phyloP scores from a whole-genome alignment of 306 rosid species.

The Macrotyloma uniflorum region DNA sequence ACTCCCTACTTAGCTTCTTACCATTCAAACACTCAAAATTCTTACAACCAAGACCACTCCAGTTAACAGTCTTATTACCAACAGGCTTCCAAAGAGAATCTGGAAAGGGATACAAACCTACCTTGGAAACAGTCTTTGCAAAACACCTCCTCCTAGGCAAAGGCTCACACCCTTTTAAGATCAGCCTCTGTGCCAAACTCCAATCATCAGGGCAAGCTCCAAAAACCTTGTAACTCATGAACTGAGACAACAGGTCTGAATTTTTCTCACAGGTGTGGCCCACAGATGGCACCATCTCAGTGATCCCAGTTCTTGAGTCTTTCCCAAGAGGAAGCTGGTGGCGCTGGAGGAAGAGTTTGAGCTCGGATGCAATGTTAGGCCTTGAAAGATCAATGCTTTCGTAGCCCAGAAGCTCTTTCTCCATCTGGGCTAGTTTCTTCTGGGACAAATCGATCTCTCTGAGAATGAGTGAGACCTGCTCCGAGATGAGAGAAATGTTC shows the following conservation, averaged over 20 bases:
- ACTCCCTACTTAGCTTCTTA: slow-evolving; percentile 72
- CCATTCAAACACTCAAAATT: slow-evolving; percentile 70
- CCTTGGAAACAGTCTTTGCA: slow-evolving; percentile 68
- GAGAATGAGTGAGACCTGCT: slow-evolving; percentile 83
- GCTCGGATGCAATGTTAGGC: slow-evolving; percentile 71
- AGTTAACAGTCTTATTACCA: slow-evolving; percentile 71
- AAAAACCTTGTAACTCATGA: slow-evolving; percentile 70
- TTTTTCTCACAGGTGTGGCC: slow-evolving; percentile 83
- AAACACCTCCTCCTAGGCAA: slow-evolving; percentile 88
- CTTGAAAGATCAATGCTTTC: slow-evolving; percentile 81
- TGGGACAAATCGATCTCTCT: slow-evolving; percentile 81
- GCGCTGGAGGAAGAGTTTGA: slow-evolving; percentile 65
- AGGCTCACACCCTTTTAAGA: slow-evolving; percentile 82
- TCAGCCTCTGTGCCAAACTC: slow-evolving; percentile 83
- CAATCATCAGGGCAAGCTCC: slow-evolving; percentile 91
- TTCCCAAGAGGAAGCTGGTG: slow-evolving; percentile 88
- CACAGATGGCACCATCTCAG: slow-evolving; percentile 92
- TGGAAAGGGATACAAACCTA: slow-evolving; percentile 63
- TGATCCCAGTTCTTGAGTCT: slow-evolving; percentile 89
- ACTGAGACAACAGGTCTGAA: slow-evolving; percentile 68
- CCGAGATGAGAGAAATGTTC: slow-evolving; percentile 86
- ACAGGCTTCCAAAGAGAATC: slow-evolving; percentile 77
- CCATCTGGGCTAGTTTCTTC: slow-evolving; percentile 83
- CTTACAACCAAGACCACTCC: slow-evolving; percentile 87
- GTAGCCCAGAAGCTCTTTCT: slow-evolving; percentile 80